phyloP scores from a whole-genome alignment of 345 rosid genomes.

The Arabis alpina region DNA sequence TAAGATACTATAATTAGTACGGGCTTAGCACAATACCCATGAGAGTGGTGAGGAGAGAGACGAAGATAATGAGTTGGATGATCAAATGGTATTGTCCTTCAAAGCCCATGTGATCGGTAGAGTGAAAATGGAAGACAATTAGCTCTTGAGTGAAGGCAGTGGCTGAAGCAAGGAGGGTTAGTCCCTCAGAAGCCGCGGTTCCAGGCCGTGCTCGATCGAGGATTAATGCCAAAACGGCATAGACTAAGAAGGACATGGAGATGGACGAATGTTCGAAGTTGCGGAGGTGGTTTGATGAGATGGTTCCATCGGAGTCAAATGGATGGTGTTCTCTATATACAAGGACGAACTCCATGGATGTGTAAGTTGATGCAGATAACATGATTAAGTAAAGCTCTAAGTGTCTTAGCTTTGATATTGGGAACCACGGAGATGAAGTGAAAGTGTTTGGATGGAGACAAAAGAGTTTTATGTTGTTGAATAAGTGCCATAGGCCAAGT shows the following conservation, averaged over 20 bases:
- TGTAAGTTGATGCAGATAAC: conserved; percentile 50
- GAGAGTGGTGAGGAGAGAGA: conserved; percentile 59
- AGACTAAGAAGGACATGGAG: conserved; percentile 58
- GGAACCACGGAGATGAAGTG: conserved; percentile 68
- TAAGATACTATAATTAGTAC: background rate
- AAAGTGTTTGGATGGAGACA: conserved; percentile 54
- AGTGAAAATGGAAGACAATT: conserved; percentile 68
- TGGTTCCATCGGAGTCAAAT: conserved; percentile 65
- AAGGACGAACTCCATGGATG: conserved; percentile 73
- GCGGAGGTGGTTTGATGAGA: conserved; percentile 71
- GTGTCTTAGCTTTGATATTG: conserved; percentile 53
- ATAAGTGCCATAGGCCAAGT: conserved; percentile 78
- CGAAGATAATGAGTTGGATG: conserved; percentile 50
- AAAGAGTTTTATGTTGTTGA: conserved; percentile 65
- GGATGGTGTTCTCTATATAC: conserved; percentile 65
- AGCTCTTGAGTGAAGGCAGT: conserved; percentile 64
- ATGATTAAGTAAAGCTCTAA: conserved; percentile 65
- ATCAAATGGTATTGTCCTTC: conserved; percentile 79
- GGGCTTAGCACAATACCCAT: conserved; percentile 43
- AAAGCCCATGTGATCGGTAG: conserved; percentile 72
- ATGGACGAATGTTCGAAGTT: conserved; percentile 77
- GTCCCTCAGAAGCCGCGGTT: conserved; percentile 24
- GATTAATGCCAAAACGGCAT: conserved; percentile 57
- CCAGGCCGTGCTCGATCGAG: conserved; percentile 45
- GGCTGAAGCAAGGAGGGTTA: conserved; percentile 54